Percentiles rank a stretch among this genome's conserved stretches.
Conservation (phyloP, 2,329 filamentous ascomycete species). For the Fusarium hostae region DNA sequence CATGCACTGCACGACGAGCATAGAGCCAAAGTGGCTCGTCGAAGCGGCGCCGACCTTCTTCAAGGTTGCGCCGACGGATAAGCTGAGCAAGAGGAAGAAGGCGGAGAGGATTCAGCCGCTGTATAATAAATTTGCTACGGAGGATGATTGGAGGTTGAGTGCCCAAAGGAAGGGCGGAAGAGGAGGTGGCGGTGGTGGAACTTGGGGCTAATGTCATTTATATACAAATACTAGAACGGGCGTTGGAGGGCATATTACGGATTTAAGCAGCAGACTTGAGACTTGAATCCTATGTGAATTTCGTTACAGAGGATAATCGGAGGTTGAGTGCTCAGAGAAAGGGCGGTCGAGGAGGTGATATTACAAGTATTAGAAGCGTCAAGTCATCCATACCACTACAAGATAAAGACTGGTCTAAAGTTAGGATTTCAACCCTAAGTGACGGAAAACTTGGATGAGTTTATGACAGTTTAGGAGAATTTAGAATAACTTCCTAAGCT, state of each 20-base stretch:
- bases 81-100: conserved; percentile 89
- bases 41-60: conserved; percentile 99
- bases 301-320: background rate
- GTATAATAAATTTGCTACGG: conserved; percentile 90
- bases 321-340: background rate
- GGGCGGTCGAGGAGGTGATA: background rate
- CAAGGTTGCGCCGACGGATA: conserved; percentile 91
- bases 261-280: background rate
- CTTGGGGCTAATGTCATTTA: conserved; percentile 73
- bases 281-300: background rate
- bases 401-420: background rate
- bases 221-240: background rate
- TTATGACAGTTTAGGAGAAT: background rate
- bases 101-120: conserved; percentile 94
- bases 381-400: background rate
- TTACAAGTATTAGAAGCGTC: background rate
- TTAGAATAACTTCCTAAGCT: background rate
- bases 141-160: conserved; percentile 94
- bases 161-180: conserved; percentile 87
- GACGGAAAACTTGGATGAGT: background rate
- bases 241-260: background rate
- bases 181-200: conserved; percentile 87
- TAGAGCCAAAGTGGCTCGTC: conserved; percentile 94
- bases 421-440: background rate
- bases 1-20: conserved; percentile 93